Base-by-base conservation (phyloP, 75 land plant genomes). In the Ceratopteris richardii region DNA sequence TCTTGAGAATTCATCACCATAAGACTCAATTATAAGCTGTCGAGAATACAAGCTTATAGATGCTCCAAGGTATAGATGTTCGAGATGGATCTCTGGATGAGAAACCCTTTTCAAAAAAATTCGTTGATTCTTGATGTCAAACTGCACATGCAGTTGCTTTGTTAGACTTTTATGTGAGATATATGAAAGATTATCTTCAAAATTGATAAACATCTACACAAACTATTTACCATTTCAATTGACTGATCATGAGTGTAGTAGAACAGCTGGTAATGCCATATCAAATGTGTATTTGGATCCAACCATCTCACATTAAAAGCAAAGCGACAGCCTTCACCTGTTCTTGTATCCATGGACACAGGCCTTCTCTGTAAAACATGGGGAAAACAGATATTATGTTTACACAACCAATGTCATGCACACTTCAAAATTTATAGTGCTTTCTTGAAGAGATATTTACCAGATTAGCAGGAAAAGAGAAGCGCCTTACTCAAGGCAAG, bases 181-280 rank as follows among this genome's bases (percentile, higher is more conserved):
- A 12, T 12, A 12, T 12, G 17, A 17, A 17, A 12, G 17, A 42
- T 12, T 12, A 12, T 17, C 17, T 42, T 12, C n/a, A n/a, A n/a
- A n/a, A n/a, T n/a, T n/a, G n/a, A n/a, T n/a, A n/a, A n/a, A n/a
- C 23, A 51, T 19, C 53, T 56, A 56, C n/a, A n/a, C n/a, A n/a
- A n/a, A n/a, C n/a, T 4, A 13, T 56, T 7, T 36, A 73, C 76
- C 76, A 73, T 73, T 44, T 73, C 76, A 29, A 73, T 66, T 16
- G 76, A 73, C 24, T 44, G 50, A 44, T 73, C 76, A 41, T 18
- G 29, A 18, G 76, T 66, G 43, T 73, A 59, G 52, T 66, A 73
- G 63, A 73, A 65, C 22, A 73, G 57, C 52, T 73, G 76, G 56
- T 66, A 73, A 40, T 55, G 70, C 76, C 76, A 73, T 7, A 73